Evolutionary conservation across 148 eudicot genomes (phyloP), one percentile per base, ranked within the genome.

Genomic region (Camellia lanceoleosa): DNA sequence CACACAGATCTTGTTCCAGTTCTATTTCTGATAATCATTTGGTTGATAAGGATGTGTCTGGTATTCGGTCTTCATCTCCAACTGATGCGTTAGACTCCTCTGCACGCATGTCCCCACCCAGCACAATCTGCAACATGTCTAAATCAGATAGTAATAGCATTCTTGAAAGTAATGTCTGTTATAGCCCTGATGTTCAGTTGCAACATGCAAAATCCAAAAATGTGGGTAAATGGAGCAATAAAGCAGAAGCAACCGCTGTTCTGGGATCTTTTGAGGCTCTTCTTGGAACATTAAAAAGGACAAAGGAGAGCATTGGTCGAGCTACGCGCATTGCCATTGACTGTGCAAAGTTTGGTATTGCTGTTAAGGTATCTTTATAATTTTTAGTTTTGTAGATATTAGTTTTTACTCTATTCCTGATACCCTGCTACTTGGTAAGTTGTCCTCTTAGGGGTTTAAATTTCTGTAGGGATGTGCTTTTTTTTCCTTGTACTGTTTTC

Each of bases 311-410:
- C 87, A 96, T 96, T 84, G 93, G 91, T 15, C 87, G 94, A 65
- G 92, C 99, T 30, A 96, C 99, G 15, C 95, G 94, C 20, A 87
- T 91, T 64, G 99, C 99, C 70, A 90, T 94, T 69, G 99, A 93
- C 75, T 93, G 98, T 88, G 95, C 91, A 74, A 96, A 91, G 87
- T 85, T 87, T 76, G 98, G 95, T 62, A 47, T 78, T 86, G 97
- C 98, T 80, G 80, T 86, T 58, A 94, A 93, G 94, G 99, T 96
- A 89, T 68, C 71, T 47, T 56, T 80, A 80, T 70, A 4, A 30
- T 19, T 46, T 14, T 7, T 7, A 5, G 61, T 43, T 59, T 41
- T 41, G 30, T 5, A 23, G 78, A 7, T 64, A 13, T 8, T 76
- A 6, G 59, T 51, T n/a, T 20, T 19, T 30, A 68, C 52, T 80